phyloP scores from a whole-genome alignment of 2,329 filamentous ascomycete species.

The Xylariaceae sp. region DNA sequence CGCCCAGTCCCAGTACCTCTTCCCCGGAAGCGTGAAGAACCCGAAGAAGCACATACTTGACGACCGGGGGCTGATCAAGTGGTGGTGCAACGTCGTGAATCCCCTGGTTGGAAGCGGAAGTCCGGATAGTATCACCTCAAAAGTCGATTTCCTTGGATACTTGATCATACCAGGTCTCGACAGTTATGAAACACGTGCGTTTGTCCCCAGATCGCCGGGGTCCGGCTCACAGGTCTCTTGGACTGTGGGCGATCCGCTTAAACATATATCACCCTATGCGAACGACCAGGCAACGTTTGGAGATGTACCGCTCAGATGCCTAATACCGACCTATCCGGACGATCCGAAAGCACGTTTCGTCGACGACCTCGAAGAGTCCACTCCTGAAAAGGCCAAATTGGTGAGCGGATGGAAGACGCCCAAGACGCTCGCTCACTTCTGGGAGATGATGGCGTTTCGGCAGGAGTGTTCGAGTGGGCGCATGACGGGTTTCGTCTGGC shows the following conservation, averaged over 20 bases:
- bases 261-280: constrained; percentile 55
- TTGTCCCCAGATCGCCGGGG: constrained; percentile 60
- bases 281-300: constrained; percentile 40
- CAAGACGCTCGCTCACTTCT: constrained; percentile 82
- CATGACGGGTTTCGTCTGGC: constrained; percentile 90
- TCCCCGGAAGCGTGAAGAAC: constrained; percentile 86
- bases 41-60: constrained; percentile 83
- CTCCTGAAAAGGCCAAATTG: constrained; percentile 47
- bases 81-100: constrained; percentile 90
- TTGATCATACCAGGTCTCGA: constrained; percentile 85
- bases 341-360: constrained; percentile 91
- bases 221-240: constrained; percentile 52
- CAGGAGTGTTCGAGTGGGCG: constrained; percentile 93
- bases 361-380: constrained; percentile 76
- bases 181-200: constrained; percentile 69
- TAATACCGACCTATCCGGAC: constrained; percentile 88
- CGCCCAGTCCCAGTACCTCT: constrained; percentile 89
- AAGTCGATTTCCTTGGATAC: constrained; percentile 64
- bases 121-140: constrained; percentile 27
- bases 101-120: constrained; percentile 56
- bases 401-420: constrained; percentile 77
- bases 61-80: constrained; percentile 82
- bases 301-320: constrained; percentile 67
- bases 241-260: constrained; percentile 68
- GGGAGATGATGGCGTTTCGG: constrained; percentile 96